Conservation (phyloP, 2,329 filamentous ascomycete genomes). For the Chaetomiaceae sp. region DNA sequence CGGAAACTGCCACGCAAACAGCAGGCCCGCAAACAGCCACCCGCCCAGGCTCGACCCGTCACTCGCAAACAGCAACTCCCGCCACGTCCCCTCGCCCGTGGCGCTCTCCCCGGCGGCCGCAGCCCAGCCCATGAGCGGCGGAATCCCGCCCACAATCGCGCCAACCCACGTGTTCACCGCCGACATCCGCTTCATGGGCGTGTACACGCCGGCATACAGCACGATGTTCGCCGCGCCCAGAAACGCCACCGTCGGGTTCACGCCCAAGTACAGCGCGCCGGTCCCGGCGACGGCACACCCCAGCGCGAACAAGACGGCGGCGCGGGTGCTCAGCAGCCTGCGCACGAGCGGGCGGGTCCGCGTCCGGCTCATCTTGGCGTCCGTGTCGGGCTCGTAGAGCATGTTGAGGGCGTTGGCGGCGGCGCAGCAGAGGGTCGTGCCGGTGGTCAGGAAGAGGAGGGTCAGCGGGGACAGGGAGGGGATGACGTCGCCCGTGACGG, state of each 20-base stretch:
- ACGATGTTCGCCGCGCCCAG: constrained; percentile 80
- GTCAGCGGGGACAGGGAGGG: constrained; percentile 88
- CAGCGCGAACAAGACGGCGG: constrained; percentile 75
- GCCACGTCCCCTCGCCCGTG: constrained; percentile 68
- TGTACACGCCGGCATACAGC: constrained; percentile 89
- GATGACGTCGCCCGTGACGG: too few species aligned
- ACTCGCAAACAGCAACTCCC: constrained; percentile 66
- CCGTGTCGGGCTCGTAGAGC: constrained; percentile 87
- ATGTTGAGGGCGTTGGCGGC: constrained; percentile 95
- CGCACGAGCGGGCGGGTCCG: constrained; percentile 85
- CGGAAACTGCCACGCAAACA: constrained; percentile 97
- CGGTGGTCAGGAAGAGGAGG: constrained; percentile 83
- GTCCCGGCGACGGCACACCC: constrained; percentile 65
- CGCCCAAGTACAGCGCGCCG: constrained; percentile 75
- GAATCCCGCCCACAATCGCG: constrained; percentile 86
- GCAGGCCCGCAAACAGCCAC: constrained; percentile 78
- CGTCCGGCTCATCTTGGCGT: constrained; percentile 91
- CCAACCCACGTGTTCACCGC: constrained; percentile 93
- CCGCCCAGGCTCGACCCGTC: constrained; percentile 67
- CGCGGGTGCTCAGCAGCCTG: constrained; percentile 65
- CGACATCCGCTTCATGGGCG: constrained; percentile 81
- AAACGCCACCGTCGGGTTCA: constrained; percentile 88
- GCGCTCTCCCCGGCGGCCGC: constrained; percentile 88
- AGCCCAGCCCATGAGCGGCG: constrained; percentile 96
- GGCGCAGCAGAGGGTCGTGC: constrained; percentile 83